Percentiles rank a stretch among this genome's conserved stretches.
Evolutionary conservation across 306 rosid species (phyloP).

Genomic region (Lagenaria siceraria): DNA sequence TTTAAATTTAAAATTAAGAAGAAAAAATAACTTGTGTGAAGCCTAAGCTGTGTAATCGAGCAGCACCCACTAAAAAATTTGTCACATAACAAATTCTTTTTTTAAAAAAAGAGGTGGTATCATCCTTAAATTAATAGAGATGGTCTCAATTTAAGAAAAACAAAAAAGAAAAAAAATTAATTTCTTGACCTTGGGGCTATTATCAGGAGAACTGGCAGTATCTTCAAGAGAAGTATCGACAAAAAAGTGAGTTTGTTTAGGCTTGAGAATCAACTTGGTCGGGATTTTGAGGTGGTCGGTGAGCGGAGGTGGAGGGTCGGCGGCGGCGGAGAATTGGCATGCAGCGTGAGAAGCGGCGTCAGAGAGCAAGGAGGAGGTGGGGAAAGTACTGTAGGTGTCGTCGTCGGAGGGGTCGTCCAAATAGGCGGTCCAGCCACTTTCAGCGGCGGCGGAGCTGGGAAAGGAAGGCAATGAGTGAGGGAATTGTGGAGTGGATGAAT

Average conservation of each 20-base stretch:
- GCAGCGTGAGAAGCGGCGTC: slow-evolving; percentile 87
- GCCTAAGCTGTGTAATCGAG: no score
- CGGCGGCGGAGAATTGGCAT: slow-evolving; percentile 24
- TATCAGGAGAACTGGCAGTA: slow-evolving; percentile 87
- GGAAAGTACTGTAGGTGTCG: slow-evolving; percentile 17
- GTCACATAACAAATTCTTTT: no score
- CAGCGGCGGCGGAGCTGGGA: slow-evolving; percentile 15
- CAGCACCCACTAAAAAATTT: no score
- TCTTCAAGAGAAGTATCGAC: slow-evolving; percentile 71
- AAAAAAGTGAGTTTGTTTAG: slow-evolving; percentile 33
- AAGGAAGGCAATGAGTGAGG: slow-evolving; percentile 2
- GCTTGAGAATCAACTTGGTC: slow-evolving; percentile 35
- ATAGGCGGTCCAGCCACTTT: slow-evolving; percentile 94
- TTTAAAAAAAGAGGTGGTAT: no score
- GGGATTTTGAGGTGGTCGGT: slow-evolving; percentile 11
- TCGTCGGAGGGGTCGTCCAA: slow-evolving; percentile 51
- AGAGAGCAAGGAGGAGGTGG: slow-evolving; percentile 60
- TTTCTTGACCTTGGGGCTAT: slow-evolving; percentile 69
- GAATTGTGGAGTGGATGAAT: slow-evolving; percentile 24
- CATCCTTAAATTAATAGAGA: no score
- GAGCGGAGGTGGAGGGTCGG: neutral
- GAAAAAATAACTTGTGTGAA: no score
- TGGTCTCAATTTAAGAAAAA: neutral
- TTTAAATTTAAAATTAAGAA: no score
- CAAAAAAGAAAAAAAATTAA: no score